These are phyloP conservation scores for Aphanoascus verrucosus DNA, from an alignment of 2,329 filamentous ascomycete species.

Conservation along the genomic window DNA sequence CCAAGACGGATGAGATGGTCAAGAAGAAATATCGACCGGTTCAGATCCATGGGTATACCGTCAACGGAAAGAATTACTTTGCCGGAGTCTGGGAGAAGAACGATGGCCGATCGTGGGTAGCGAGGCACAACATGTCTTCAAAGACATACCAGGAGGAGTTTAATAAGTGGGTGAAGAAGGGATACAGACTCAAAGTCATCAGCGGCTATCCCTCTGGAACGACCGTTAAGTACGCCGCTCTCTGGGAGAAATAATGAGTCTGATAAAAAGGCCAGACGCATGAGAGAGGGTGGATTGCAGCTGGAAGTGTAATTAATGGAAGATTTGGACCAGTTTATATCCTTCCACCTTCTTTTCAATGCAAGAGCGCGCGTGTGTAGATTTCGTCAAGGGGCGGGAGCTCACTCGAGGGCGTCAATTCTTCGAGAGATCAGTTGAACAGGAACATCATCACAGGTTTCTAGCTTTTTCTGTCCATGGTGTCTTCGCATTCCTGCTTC, in stretches of 20 bases:
- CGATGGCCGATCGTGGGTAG: constrained; percentile 5
- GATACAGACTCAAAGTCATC: constrained; percentile 11
- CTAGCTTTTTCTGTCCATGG: constrained; percentile 23
- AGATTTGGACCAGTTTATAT: too few species aligned
- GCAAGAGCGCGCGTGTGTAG: too few species aligned
- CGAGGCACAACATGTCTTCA: constrained; percentile 9
- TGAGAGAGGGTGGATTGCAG: too few species aligned
- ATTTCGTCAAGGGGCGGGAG: too few species aligned
- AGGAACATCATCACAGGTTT: background rate
- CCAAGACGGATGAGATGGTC: background rate
- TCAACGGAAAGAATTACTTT: constrained; percentile 11
- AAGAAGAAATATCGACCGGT: constrained; percentile 1
- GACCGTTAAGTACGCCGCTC: constrained; percentile 9
- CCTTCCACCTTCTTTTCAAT: too few species aligned
- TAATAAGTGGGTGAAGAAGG: constrained; percentile 2
- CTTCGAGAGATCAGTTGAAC: too few species aligned
- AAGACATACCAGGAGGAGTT: constrained; percentile 10
- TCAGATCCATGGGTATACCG: constrained; percentile 11
- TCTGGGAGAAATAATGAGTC: constrained; percentile 11
- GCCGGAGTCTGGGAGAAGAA: constrained; percentile 15
- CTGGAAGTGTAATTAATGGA: too few species aligned
- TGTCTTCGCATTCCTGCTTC: constrained; percentile 29
- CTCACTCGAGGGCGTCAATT: too few species aligned
- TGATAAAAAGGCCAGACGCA: background rate
- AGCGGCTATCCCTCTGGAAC: constrained; percentile 9